Evolutionary conservation across 805 yeast genomes (phyloP).

Genomic region (Saccharomyces eubayanus): DNA sequence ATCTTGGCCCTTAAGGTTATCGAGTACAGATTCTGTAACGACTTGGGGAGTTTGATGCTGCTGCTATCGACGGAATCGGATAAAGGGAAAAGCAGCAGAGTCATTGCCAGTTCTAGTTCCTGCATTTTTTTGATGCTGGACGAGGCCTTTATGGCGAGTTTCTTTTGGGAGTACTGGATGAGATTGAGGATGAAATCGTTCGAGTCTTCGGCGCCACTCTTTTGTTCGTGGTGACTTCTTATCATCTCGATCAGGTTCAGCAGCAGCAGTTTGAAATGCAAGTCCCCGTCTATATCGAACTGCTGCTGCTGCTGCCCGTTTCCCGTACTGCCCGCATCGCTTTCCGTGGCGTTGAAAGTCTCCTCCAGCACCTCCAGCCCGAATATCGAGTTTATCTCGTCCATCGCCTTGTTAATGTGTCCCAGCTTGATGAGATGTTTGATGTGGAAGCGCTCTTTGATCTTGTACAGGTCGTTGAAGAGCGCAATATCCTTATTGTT

Average conservation of each 20-base stretch:
- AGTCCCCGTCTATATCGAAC: conserved; percentile 47
- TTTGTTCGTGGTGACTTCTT: conserved; percentile 33
- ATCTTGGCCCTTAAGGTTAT: conserved; percentile 54
- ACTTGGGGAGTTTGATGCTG: conserved; percentile 40
- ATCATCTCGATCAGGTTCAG: conserved; percentile 77
- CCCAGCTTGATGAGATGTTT: conserved; percentile 22
- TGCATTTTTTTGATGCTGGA: conserved; percentile 51
- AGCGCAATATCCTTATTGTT: conserved; percentile 23
- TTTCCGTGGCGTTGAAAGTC: conserved; percentile 6
- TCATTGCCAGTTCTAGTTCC: conserved; percentile 78
- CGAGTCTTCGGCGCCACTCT: conserved; percentile 26
- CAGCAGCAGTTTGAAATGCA: conserved; percentile 67
- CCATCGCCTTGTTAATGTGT: conserved; percentile 22
- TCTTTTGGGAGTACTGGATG: conserved; percentile 51
- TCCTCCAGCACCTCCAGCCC: conserved; percentile 22
- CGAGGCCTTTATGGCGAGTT: conserved; percentile 53
- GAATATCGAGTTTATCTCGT: conserved; percentile 24
- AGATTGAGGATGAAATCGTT: conserved; percentile 45
- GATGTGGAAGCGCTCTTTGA: conserved; percentile 20
- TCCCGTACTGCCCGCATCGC: conserved; percentile 43
- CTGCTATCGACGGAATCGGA: conserved; percentile 24
- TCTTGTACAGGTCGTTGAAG: conserved; percentile 25
- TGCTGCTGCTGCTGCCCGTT: conserved; percentile 38
- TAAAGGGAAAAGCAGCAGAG: conserved; percentile 50
- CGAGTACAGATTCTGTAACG: conserved; percentile 48